Conservation (phyloP, 2,329 filamentous ascomycete genomes). For the Fusarium coffeatum region DNA sequence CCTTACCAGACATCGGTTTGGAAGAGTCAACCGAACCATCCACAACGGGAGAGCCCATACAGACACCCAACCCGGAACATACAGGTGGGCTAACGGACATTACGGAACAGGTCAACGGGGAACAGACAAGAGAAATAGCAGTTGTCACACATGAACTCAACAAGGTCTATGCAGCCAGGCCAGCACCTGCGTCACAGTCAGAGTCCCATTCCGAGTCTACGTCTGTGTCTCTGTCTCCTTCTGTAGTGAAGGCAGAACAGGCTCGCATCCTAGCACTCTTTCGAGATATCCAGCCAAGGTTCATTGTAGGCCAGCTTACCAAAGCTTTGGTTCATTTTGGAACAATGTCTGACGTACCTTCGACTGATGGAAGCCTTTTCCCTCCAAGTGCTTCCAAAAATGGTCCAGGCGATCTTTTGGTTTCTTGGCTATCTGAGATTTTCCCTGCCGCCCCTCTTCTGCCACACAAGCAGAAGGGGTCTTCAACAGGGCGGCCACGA, state of each 20-base stretch:
- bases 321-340: conserved; percentile 73
- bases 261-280: conserved; percentile 68
- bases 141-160: not conserved
- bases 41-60: not conserved
- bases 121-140: not conserved
- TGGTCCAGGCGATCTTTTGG: conserved; percentile 67
- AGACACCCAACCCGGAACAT: not conserved
- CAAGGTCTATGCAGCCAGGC: not conserved
- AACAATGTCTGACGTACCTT: conserved; percentile 66
- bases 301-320: conserved; percentile 71
- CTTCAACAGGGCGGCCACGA: conserved; percentile 55
- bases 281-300: conserved; percentile 63
- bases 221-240: conserved; percentile 39
- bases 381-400: conserved; percentile 67
- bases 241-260: conserved; percentile 69
- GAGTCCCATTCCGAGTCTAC: conserved; percentile 35
- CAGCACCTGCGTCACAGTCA: not conserved
- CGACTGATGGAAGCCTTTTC: conserved; percentile 64
- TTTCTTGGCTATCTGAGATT: conserved; percentile 72
- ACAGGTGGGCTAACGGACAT: not conserved
- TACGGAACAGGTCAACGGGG: not conserved
- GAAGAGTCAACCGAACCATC: not conserved
- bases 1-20: not conserved
- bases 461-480: not conserved
- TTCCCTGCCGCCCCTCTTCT: conserved; percentile 60